Evolutionary conservation across 306 rosid species (phyloP), one percentile per base, ranked within the genome.

Genomic region (Cucurbita pepo): DNA sequence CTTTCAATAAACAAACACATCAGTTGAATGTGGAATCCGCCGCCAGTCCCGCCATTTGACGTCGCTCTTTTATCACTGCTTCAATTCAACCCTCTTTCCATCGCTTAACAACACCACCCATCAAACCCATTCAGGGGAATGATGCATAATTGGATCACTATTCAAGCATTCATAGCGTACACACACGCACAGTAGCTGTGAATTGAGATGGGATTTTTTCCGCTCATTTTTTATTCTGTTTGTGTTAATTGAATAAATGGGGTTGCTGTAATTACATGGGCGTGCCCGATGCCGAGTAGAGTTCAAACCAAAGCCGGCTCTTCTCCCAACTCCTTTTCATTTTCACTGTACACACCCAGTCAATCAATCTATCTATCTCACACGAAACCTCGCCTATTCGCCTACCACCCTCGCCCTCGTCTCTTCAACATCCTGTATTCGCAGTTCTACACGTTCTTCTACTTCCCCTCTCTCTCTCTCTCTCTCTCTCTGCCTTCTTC

Each of bases 331-430:
- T 66, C 55, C 45, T 21, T 7, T 47, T 21, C 38, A 19, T 66
- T 44, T 69, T 48, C 57, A 69, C 73, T 69, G 73, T 69, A 21
- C 57, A 69, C 4, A 69, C 43, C 69, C 43, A 69, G 73, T 69
- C 48, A 11, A 69, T 69, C 48, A 11, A 48, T 69, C 73, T 22
- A 48, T 69, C 73, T 22, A 13, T 69, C 56, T 14, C 73, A 44
- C 56, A 48, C 43, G 73, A 69, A 69, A 69, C 57, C 73, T 69
- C 25, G 1, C 10, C 15, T 69, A 10, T 47, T 15, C 34, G 21
- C 57, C 43, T 22, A 69, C 53, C 37, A 43, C 71, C 54, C 7
- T 63, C 48, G 22, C 69, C 25, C 63, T 30, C 25, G 12, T 63
- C 69, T 63, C 50, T 63, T 63, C 69, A 18, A 7, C 69, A 5